Percentiles rank a stretch among this genome's conserved stretches.
phyloP scores from a whole-genome alignment of 2,329 filamentous ascomycete species.

The Zymoseptoria passerinii region DNA sequence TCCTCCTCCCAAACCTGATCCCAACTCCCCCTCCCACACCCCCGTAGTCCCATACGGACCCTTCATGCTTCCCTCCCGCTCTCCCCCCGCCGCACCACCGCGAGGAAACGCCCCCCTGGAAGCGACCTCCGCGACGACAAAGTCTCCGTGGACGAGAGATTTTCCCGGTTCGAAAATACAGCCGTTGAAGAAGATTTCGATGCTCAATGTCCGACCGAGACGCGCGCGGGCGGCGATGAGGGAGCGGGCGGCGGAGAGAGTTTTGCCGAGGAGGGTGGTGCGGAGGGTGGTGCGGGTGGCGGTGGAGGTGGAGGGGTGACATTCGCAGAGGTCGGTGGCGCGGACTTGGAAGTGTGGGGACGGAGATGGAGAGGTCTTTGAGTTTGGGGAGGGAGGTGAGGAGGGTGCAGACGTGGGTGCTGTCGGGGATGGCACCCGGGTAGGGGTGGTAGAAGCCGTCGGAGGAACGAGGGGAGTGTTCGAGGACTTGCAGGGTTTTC shows the following conservation, averaged over 20 bases:
- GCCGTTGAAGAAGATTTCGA: constrained; percentile 45
- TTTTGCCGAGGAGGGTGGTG: constrained; percentile 27
- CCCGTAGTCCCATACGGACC: constrained; percentile 44
- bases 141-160: constrained; percentile 41
- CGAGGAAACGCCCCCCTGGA: constrained; percentile 36
- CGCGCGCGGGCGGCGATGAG: constrained; percentile 34
- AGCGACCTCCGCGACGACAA: constrained; percentile 36
- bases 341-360: constrained; percentile 44
- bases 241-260: constrained; percentile 35
- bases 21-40: constrained; percentile 29
- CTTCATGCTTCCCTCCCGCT: constrained; percentile 34
- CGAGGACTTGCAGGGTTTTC: constrained; percentile 42
- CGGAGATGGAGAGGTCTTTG: constrained; percentile 41
- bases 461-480: constrained; percentile 46
- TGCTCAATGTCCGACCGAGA: constrained; percentile 33
- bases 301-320: constrained; percentile 30
- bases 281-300: constrained; percentile 22
- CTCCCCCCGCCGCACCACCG: background rate
- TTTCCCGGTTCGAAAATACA: constrained; percentile 44
- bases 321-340: constrained; percentile 42
- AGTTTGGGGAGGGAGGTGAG: constrained; percentile 40
- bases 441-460: constrained; percentile 46
- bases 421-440: constrained; percentile 35
- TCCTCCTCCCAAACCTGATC: constrained; percentile 30
- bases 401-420: constrained; percentile 42